Conservation (phyloP, 331 rosid species). For the Malus hybrid region DNA sequence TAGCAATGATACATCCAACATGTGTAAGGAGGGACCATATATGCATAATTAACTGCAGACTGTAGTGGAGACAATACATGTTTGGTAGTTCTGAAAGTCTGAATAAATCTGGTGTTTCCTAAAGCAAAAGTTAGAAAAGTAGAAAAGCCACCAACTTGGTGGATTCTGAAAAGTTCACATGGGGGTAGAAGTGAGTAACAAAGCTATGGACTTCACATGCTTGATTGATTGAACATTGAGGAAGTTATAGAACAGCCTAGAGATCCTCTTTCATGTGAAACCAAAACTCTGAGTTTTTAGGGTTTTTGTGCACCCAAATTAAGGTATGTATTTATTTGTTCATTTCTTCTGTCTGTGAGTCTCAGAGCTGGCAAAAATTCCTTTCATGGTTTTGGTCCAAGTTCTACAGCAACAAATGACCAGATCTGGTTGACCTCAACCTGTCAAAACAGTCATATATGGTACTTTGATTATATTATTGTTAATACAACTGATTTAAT, state of each 20-base stretch:
- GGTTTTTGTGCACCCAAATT: background rate
- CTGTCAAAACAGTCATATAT: background rate
- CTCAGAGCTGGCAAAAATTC: background rate
- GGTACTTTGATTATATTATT: background rate
- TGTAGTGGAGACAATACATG: constrained; percentile 25
- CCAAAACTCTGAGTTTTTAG: background rate
- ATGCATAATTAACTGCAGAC: constrained; percentile 13
- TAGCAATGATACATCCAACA: background rate
- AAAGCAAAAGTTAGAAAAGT: constrained; percentile 21
- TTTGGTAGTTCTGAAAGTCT: constrained; percentile 21
- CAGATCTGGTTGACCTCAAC: background rate
- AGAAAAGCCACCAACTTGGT: constrained; percentile 27
- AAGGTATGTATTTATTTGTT: background rate
- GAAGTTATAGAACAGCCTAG: background rate
- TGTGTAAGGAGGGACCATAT: constrained; percentile 21
- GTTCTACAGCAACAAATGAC: background rate
- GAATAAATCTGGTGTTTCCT: constrained; percentile 1
- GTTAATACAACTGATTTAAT: background rate
- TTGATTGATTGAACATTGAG: background rate
- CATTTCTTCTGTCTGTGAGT: background rate
- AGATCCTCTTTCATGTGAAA: background rate
- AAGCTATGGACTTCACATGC: background rate
- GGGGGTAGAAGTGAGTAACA: constrained; percentile 3
- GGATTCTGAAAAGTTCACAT: constrained; percentile 67
- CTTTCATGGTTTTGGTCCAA: background rate